Conservation (phyloP, 495 filamentous ascomycete species). For the Aspergillus egyptiacus region DNA sequence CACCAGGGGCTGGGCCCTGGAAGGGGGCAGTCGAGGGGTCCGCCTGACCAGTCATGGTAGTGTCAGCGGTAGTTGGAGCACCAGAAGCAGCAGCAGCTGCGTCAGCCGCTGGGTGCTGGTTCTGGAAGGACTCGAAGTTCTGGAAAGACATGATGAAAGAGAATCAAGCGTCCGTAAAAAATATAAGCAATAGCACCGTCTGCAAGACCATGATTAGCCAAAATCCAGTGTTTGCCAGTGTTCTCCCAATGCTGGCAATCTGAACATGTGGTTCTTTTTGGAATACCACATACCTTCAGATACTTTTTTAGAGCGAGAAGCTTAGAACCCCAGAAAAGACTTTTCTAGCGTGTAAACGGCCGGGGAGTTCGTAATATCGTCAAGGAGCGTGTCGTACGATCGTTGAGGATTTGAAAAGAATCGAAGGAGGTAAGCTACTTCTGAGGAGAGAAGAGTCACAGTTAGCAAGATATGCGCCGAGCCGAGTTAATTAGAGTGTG, state of each 20-base stretch:
- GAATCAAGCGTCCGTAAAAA: slow-evolving; percentile 23
- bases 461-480: neutral
- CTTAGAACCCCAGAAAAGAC: slow-evolving; percentile 21
- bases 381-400: slow-evolving; percentile 36
- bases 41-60: slow-evolving; percentile 47
- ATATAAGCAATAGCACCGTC: slow-evolving; percentile 19
- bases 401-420: slow-evolving; percentile 34
- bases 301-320: slow-evolving; percentile 16
- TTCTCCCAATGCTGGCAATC: neutral
- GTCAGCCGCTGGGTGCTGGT: slow-evolving; percentile 49
- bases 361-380: slow-evolving; percentile 40
- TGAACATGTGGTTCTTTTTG: too few species aligned
- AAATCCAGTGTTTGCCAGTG: neutral
- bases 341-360: slow-evolving; percentile 32
- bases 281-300: slow-evolving; percentile 18
- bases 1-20: slow-evolving; percentile 47
- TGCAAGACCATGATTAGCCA: slow-evolving; percentile 6
- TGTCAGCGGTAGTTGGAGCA: slow-evolving; percentile 47
- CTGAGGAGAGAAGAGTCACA: neutral
- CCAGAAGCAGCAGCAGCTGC: slow-evolving; percentile 48
- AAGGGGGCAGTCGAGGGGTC: slow-evolving; percentile 52
- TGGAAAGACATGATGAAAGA: slow-evolving; percentile 50
- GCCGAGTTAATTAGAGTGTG: neutral
- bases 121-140: slow-evolving; percentile 53
- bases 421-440: slow-evolving; percentile 20